Evolutionary conservation across 805 yeast species (phyloP), one percentile per base, ranked within the genome.

Genomic region (Yarrowia yakushimensis): DNA sequence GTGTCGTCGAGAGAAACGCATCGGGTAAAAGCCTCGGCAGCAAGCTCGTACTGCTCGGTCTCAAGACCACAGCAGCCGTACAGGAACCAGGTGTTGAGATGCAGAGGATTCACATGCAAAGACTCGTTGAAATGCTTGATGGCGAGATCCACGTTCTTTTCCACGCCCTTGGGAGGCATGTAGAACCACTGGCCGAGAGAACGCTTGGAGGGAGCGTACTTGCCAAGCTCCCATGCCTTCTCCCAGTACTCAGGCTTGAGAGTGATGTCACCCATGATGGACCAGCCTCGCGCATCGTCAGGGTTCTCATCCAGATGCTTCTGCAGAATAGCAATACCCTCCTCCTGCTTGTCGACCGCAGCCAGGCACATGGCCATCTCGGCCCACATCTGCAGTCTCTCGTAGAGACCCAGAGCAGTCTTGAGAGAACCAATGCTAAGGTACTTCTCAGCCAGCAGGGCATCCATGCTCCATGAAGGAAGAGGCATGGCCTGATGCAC

Each of bases 311-410:
- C 74, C 6, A 91, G 73, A 67, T 90, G 80, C 23, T 77, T 75
- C 27, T 77, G 67, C 39, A 94, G 75, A 17, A 90, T 75, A 37
- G 77, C 76, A 63, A 82, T 82, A 0, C 97, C 97, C 63, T 82
- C 81, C 1, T 72, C 73, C 66, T 83, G 89, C 64, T 87, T 84
- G 22, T 92, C 97, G 13, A 85, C 85, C 1, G 96, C 87, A 2
- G 96, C 96, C 68, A 88, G 84, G 77, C 98, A 94, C 62, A 93
- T 76, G 0, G 98, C 98, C 25, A 88, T 88, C 69, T 93, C 97
- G 37, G 87, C 82, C 69, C 84, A 81, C 79, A 90, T 76, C 36
- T 84, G 81, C 61, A 94, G 77, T 65, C 97, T 79, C 69, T 87
- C 89, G 72, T 90, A 94, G 23, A 94, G 88, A 63, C 90, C 96